Evolutionary conservation across 495 filamentous ascomycete species (phyloP).

Genomic region (Talaromyces trachyspermus): DNA sequence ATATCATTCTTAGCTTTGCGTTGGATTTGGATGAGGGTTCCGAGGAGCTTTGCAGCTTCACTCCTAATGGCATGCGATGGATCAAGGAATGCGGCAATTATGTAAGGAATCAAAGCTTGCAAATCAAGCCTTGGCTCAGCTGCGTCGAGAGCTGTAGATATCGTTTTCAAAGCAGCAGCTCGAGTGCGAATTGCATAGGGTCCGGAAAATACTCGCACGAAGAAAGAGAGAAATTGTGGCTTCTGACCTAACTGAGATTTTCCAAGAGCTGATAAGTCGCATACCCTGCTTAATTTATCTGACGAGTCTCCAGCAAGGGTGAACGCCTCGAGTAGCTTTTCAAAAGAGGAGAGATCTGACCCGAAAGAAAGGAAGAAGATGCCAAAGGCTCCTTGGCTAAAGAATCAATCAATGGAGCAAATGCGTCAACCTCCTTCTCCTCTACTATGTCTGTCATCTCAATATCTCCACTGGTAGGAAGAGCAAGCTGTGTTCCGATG

Average conservation of each 20-base stretch:
- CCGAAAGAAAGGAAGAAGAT: slow-evolving; percentile 29
- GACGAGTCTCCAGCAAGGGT: slow-evolving; percentile 46
- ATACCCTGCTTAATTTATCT: slow-evolving; percentile 47
- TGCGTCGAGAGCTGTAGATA: slow-evolving; percentile 46
- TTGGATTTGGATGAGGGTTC: slow-evolving; percentile 39
- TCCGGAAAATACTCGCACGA: slow-evolving; percentile 66
- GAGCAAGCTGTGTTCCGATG: slow-evolving; percentile 41
- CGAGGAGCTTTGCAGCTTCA: slow-evolving; percentile 58
- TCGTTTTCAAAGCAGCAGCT: slow-evolving; percentile 56
- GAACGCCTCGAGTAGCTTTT: slow-evolving; percentile 58
- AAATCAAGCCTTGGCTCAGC: slow-evolving; percentile 50
- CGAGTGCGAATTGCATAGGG: slow-evolving; percentile 59
- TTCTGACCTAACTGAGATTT: slow-evolving; percentile 47
- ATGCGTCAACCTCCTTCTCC: slow-evolving; percentile 27
- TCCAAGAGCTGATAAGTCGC: slow-evolving; percentile 49
- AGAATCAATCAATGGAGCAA: slow-evolving; percentile 30
- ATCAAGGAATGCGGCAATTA: slow-evolving; percentile 66
- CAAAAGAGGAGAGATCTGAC: slow-evolving; percentile 32
- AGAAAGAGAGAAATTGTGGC: slow-evolving; percentile 68
- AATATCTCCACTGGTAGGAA: slow-evolving; percentile 40
- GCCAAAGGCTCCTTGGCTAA: slow-evolving; percentile 21
- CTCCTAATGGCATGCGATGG: slow-evolving; percentile 62
- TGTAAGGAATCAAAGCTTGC: slow-evolving; percentile 72
- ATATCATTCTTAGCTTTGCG: slow-evolving; percentile 33
- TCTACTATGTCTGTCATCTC: slow-evolving; percentile 40